These are phyloP conservation scores for Citrus glauca DNA, from an alignment of 345 rosid species.

Conservation along the genomic window DNA sequence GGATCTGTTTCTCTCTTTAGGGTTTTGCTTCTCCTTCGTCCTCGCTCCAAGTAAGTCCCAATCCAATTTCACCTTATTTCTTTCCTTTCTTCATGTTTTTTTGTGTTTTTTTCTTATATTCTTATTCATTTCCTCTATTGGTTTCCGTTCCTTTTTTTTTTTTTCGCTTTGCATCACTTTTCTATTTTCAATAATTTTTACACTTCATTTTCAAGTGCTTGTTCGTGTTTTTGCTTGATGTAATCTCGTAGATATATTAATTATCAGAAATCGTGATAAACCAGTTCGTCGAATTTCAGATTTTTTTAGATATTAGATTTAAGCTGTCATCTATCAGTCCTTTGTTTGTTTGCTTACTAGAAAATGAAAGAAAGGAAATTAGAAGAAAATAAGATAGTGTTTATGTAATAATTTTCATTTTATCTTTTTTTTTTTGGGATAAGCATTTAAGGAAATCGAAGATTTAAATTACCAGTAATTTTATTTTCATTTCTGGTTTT, in stretches of 20 bases:
- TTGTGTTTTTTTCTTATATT: neutral
- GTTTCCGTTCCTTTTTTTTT: neutral
- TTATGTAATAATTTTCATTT: too few relatives aligned
- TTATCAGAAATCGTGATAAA: neutral
- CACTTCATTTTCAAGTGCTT: neutral
- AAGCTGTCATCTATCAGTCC: neutral
- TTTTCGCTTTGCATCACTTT: neutral
- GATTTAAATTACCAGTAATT: neutral
- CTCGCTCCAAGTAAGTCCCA: slow-evolving; percentile 1
- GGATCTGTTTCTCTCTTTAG: neutral
- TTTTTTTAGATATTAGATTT: neutral
- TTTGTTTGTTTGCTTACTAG: neutral
- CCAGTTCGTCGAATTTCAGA: neutral
- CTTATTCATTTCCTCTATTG: neutral
- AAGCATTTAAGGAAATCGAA: too few relatives aligned
- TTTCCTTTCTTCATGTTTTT: neutral
- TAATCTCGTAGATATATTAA: neutral
- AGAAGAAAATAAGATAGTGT: neutral
- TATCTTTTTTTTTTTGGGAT: too few relatives aligned
- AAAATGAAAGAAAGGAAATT: neutral
- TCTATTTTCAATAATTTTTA: neutral
- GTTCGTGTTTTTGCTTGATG: neutral
- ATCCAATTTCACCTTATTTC: neutral
- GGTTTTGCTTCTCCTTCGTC: slow-evolving; percentile 13
- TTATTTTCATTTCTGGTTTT: neutral